phyloP scores from a whole-genome alignment of 768 basidiomycete genomes.

The Pluteus cervinus region DNA sequence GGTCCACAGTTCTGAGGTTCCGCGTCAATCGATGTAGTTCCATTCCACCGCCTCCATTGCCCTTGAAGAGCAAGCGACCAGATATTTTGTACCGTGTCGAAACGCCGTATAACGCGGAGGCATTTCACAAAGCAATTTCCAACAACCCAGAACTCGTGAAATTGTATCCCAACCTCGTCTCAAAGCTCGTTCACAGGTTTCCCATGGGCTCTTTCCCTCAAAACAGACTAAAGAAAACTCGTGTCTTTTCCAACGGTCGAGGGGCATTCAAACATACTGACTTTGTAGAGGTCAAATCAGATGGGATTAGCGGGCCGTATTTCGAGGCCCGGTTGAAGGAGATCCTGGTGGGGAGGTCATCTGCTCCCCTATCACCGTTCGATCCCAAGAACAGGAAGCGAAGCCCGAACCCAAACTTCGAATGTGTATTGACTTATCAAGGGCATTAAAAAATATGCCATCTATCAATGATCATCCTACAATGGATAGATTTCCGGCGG shows the following conservation, averaged over 20 bases:
- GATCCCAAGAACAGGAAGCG: constrained; percentile 7
- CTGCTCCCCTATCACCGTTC: constrained; percentile 14
- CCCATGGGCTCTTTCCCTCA: constrained; percentile 9
- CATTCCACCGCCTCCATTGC: no score
- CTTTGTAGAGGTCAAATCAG: constrained; percentile 9
- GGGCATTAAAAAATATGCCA: constrained; percentile 1
- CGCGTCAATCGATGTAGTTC: no score
- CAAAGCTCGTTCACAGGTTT: constrained; percentile 9
- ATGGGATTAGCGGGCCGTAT: constrained; percentile 13
- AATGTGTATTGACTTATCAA: constrained; percentile 14
- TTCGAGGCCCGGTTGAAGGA: constrained; percentile 5
- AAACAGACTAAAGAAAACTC: not conserved
- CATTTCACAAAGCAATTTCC: no score
- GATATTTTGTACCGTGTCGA: no score
- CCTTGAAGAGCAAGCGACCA: no score
- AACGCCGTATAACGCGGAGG: no score
- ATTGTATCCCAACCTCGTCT: constrained; percentile 1
- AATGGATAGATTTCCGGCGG: constrained; percentile 12
- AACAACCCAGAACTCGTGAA: no score
- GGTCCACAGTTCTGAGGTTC: no score
- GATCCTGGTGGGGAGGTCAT: constrained; percentile 10
- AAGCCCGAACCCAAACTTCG: constrained; percentile 11
- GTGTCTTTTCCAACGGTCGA: constrained; percentile 6
- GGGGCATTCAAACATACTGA: not conserved
- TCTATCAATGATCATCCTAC: constrained; percentile 11